Evolutionary conservation across 1,139 yeast genomes (phyloP).

Genomic region (Yamadazyma triangularis): DNA sequence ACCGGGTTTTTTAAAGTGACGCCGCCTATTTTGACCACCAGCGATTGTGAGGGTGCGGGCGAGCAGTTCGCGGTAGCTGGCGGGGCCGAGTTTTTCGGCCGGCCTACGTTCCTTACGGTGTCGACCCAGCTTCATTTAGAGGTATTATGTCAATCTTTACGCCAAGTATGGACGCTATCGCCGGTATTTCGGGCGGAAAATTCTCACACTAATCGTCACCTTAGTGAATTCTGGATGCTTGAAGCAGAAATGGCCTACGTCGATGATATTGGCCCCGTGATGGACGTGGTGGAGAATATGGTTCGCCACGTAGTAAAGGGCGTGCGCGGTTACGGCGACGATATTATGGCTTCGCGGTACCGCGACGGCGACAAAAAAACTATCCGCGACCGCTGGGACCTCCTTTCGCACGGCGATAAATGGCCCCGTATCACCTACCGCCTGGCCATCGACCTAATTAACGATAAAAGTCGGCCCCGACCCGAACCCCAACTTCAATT

Average conservation of each 20-base stretch:
- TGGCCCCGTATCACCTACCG: conserved; percentile 78
- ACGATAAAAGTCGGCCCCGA: conserved; percentile 44
- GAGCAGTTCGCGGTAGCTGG: conserved; percentile 63
- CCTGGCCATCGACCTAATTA: conserved; percentile 56
- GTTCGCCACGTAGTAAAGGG: conserved; percentile 47
- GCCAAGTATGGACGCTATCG: conserved; percentile 81
- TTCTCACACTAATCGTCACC: conserved; percentile 85
- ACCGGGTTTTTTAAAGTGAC: conserved; percentile 64
- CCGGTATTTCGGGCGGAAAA: conserved; percentile 95
- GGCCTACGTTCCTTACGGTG: conserved; percentile 71
- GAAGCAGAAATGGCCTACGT: conserved; percentile 86
- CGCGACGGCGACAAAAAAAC: conserved; percentile 24
- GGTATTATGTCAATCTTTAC: conserved; percentile 66
- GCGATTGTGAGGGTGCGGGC: conserved; percentile 98
- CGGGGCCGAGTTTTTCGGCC: conserved; percentile 53
- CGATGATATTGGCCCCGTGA: conserved; percentile 52
- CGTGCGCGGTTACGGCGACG: conserved; percentile 33
- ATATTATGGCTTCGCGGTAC: conserved; percentile 40
- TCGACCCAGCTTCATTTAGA: conserved; percentile 92
- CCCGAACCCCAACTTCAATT: too few species aligned
- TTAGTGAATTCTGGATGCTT: conserved; percentile 96
- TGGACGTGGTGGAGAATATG: conserved; percentile 67
- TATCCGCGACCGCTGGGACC: conserved; percentile 31
- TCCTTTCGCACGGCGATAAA: conserved; percentile 19
- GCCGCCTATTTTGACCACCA: conserved; percentile 82